Percentiles rank a stretch among this genome's conserved stretches.
These are phyloP conservation scores for Pythium monospermum DNA, from an alignment of 352 stramenopile species.

Conservation along the genomic window DNA sequence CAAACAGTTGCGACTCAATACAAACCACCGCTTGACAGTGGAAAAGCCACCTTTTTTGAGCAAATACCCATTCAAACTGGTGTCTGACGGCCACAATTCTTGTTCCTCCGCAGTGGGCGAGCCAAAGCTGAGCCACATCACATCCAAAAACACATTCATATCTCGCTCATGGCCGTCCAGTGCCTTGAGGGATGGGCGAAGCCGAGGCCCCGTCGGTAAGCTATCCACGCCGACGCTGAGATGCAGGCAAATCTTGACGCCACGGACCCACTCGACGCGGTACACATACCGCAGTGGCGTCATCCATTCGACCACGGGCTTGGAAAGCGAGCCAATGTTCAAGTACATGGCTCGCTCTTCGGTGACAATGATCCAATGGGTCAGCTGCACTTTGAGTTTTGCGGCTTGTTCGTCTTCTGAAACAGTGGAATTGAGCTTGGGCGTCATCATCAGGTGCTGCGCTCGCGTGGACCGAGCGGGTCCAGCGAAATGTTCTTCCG, in stretches of 20 bases:
- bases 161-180: conserved; percentile 75
- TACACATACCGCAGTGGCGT: conserved; percentile 86
- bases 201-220: conserved; percentile 68
- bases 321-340: conserved; percentile 70
- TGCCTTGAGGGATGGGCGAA: conserved; percentile 61
- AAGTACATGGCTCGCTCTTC: conserved; percentile 84
- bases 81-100: conserved; percentile 86
- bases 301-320: conserved; percentile 85
- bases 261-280: conserved; percentile 68
- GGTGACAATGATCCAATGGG: conserved; percentile 86
- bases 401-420: conserved; percentile 27
- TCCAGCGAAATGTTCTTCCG: conserved; percentile 50
- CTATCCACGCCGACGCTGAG: conserved; percentile 84
- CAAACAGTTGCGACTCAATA: conserved; percentile 83
- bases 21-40: conserved; percentile 80
- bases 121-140: conserved; percentile 87
- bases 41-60: conserved; percentile 82
- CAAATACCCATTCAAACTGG: conserved; percentile 79
- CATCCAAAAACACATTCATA: conserved; percentile 84
- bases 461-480: conserved; percentile 20
- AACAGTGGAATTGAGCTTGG: not conserved
- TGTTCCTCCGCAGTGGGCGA: conserved; percentile 79
- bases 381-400: conserved; percentile 65
- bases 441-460: conserved; percentile 16
- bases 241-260: conserved; percentile 58